These are phyloP conservation scores for Pleurotus pulmonarius DNA, from an alignment of 768 basidiomycete genomes.

Conservation along the genomic window DNA sequence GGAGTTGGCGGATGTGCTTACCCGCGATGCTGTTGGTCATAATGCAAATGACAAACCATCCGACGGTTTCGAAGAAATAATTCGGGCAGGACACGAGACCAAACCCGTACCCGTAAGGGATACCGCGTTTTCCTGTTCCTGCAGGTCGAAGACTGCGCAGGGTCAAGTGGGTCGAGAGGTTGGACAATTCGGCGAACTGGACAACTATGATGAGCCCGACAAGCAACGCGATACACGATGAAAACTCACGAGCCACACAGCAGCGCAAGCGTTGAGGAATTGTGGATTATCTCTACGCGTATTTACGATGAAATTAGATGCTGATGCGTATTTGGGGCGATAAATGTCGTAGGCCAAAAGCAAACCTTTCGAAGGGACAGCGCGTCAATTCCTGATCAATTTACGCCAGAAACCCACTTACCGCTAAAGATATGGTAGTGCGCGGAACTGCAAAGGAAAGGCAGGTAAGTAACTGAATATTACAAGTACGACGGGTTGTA, in stretches of 20 bases:
- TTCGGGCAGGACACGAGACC: conserved; percentile 85
- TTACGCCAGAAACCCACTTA: conserved; percentile 15
- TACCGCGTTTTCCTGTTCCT: conserved; percentile 73
- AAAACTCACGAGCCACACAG: conserved; percentile 70
- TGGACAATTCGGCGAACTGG: conserved; percentile 83
- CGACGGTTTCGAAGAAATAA: conserved; percentile 87
- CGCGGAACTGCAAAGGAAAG: conserved; percentile 52
- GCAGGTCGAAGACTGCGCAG: conserved; percentile 81
- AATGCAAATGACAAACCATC: conserved; percentile 64
- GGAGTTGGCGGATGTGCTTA: conserved; percentile 31
- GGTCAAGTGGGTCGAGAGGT: conserved; percentile 77
- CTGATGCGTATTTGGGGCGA: conserved; percentile 69
- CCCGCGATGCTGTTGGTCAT: conserved; percentile 80
- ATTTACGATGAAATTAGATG: conserved; percentile 57
- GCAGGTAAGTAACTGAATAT: neutral
- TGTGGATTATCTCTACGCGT: conserved; percentile 60
- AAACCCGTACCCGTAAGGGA: conserved; percentile 94
- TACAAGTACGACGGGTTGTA: conserved; percentile 27
- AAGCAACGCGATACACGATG: neutral
- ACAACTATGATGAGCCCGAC: neutral
- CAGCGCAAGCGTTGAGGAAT: conserved; percentile 65
- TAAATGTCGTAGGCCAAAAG: conserved; percentile 80
- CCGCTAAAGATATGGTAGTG: conserved; percentile 87
- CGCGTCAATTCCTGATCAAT: neutral
- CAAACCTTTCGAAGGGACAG: conserved; percentile 46